phyloP scores from a whole-genome alignment of 148 eudicot species.

The Linanthus parryae region DNA sequence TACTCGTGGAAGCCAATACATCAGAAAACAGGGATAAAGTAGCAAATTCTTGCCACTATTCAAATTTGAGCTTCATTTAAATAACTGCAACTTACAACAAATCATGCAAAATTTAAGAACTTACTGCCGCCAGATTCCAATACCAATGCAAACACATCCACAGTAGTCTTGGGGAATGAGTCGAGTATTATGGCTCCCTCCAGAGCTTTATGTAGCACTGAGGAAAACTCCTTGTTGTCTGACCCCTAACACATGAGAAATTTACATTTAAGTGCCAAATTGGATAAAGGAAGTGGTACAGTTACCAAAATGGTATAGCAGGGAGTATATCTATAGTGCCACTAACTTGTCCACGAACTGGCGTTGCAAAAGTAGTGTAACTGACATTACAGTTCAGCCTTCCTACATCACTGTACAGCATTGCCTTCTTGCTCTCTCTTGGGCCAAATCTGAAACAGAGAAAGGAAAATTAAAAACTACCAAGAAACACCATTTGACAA shows the following conservation, averaged over 20 bases:
- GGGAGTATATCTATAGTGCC: not conserved
- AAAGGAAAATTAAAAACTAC: not conserved
- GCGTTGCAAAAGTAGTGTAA: constrained; percentile 79
- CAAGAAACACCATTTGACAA: not conserved
- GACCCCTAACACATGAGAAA: constrained; percentile 39
- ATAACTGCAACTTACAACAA: no score
- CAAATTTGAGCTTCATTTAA: no score
- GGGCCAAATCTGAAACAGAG: constrained; percentile 70
- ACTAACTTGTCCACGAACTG: constrained; percentile 68
- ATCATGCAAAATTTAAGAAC: constrained; percentile 18
- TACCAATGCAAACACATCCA: constrained; percentile 94
- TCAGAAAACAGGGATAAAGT: no score
- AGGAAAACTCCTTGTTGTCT: constrained; percentile 70
- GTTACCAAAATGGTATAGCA: not conserved
- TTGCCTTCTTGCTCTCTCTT: constrained; percentile 98
- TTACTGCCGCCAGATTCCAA: constrained; percentile 98
- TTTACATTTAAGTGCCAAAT: not conserved
- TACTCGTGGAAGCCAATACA: no score
- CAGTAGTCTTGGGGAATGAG: constrained; percentile 94
- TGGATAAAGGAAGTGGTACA: not conserved
- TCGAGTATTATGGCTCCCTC: constrained; percentile 92
- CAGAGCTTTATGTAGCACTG: constrained; percentile 86
- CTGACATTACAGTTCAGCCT: constrained; percentile 86
- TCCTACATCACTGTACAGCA: constrained; percentile 83
- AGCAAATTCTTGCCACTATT: no score